A percentile compares a stretch with the other conserved stretches of the same genome.
phyloP scores from a whole-genome alignment of 805 yeast genomes.

The Schizosaccharomyces lindneri region DNA sequence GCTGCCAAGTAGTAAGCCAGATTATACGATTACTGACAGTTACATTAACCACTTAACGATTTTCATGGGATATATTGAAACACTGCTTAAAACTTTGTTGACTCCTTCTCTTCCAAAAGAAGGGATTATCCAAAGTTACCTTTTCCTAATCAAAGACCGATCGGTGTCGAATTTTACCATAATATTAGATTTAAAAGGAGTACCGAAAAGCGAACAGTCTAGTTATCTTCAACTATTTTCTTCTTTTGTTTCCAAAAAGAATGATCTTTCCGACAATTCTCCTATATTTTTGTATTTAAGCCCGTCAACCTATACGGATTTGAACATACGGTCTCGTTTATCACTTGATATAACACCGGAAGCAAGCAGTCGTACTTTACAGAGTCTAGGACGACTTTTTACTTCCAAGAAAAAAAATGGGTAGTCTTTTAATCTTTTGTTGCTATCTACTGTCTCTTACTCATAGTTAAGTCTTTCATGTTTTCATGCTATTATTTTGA shows the following conservation, averaged over 20 bases:
- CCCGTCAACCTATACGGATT: no score
- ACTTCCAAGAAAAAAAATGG: background rate
- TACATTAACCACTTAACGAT: constrained; percentile 17
- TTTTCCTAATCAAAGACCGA: constrained; percentile 40
- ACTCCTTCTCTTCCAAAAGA: constrained; percentile 28
- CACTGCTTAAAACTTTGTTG: constrained; percentile 41
- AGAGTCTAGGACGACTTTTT: background rate
- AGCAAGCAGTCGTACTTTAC: background rate
- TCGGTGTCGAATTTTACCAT: constrained; percentile 38
- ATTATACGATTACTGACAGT: constrained; percentile 9
- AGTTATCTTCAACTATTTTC: background rate
- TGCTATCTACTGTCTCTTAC: no score
- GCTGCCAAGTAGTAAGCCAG: constrained; percentile 10
- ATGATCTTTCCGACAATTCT: background rate
- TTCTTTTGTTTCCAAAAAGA: background rate
- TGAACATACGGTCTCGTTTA: background rate
- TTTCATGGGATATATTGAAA: constrained; percentile 25
- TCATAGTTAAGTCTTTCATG: no score
- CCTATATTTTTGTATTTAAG: background rate
- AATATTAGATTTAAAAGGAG: constrained; percentile 37
- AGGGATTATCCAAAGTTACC: constrained; percentile 37
- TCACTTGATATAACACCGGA: background rate
- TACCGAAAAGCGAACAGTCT: constrained; percentile 17
- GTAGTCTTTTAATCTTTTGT: background rate
- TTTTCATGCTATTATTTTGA: no score